Conservation (phyloP, 179 eudicot species). For the Vitellaria paradoxa region DNA sequence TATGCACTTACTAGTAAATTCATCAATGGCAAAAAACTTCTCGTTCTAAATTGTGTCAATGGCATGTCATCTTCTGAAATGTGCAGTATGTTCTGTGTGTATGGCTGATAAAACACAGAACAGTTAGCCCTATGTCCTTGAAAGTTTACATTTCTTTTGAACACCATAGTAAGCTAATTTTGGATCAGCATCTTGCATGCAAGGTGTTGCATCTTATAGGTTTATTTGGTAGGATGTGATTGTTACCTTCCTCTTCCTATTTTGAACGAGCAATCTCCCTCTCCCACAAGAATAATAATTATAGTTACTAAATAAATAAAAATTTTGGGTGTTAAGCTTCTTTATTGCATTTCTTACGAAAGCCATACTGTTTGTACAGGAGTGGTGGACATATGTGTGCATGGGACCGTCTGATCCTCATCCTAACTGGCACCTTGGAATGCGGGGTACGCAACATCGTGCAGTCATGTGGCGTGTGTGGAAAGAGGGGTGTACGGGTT, state of each 20-base stretch:
- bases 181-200: not conserved
- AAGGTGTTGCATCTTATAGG: not conserved
- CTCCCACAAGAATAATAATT: too few relatives aligned
- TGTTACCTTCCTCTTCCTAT: not conserved
- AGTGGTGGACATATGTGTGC: constrained; percentile 99
- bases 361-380: constrained; percentile 33
- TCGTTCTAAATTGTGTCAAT: not conserved
- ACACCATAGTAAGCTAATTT: not conserved
- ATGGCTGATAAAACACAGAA: not conserved
- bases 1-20: not conserved
- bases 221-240: not conserved
- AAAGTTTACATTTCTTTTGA: too few relatives aligned
- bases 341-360: too few relatives aligned
- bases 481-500: constrained; percentile 99
- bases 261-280: not conserved
- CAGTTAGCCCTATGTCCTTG: too few relatives aligned
- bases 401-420: constrained; percentile 99
- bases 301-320: too few relatives aligned
- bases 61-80: not conserved
- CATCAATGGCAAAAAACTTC: not conserved
- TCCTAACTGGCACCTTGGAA: constrained; percentile 99
- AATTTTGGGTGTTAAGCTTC: too few relatives aligned
- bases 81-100: not conserved
- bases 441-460: constrained; percentile 98
- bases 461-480: constrained; percentile 99